phyloP scores from a whole-genome alignment of 179 eudicot genomes.

The Spergularia azorica region DNA sequence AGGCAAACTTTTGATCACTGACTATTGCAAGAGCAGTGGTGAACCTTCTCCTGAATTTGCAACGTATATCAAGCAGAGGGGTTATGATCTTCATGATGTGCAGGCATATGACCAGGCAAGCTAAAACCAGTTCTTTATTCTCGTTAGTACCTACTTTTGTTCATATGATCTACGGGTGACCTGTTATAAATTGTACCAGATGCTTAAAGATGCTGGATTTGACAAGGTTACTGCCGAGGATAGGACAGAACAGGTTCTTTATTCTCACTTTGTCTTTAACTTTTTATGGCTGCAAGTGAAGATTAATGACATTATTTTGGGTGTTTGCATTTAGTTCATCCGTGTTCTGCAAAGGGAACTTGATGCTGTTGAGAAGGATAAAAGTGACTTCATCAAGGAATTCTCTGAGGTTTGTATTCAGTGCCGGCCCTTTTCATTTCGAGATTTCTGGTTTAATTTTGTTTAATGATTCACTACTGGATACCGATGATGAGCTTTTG shows the following conservation, averaged over 20 bases:
- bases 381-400: conserved; percentile 68
- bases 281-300: not conserved
- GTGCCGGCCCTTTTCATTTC: not conserved
- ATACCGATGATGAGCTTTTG: not conserved
- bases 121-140: not conserved
- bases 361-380: conserved; percentile 66
- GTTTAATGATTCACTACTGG: not conserved
- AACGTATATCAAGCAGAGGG: conserved; percentile 85
- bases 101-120: conserved; percentile 85
- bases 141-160: not conserved
- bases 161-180: not conserved
- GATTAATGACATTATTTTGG: conserved; percentile 3
- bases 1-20: conserved; percentile 88
- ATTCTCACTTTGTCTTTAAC: not conserved
- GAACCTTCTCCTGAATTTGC: conserved; percentile 74
- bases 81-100: conserved; percentile 94
- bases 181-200: conserved; percentile 37
- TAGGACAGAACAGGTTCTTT: conserved; percentile 77
- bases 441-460: not conserved
- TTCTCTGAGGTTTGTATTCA: conserved; percentile 71
- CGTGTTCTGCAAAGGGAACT: conserved; percentile 75
- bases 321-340: conserved; percentile 57
- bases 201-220: conserved; percentile 96
- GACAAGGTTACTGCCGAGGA: conserved; percentile 82
- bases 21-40: conserved; percentile 75